Evolutionary conservation across 352 stramenopile species (phyloP).

Genomic region (Phytopythium aichiense): DNA sequence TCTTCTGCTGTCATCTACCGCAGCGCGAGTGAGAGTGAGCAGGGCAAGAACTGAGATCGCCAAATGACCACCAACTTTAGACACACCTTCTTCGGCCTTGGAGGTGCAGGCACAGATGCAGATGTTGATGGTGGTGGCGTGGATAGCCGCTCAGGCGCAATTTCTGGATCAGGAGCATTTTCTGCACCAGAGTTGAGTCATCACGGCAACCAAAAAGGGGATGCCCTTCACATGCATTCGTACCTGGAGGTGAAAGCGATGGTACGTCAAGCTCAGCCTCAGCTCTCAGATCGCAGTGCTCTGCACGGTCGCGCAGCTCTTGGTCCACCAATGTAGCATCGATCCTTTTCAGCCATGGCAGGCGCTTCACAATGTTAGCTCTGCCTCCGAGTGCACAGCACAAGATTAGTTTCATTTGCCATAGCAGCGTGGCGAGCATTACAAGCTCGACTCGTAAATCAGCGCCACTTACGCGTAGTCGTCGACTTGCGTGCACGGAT

Average conservation of each 20-base stretch:
- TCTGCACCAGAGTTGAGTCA: not conserved
- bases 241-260: not conserved
- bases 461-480: slow-evolving; percentile 39
- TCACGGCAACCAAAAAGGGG: not conserved
- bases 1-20: slow-evolving; percentile 43
- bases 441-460: not conserved
- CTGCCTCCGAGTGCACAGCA: slow-evolving; percentile 7
- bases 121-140: not conserved
- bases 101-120: not conserved
- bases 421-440: not conserved
- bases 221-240: not conserved
- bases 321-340: slow-evolving; percentile 43
- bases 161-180: not conserved
- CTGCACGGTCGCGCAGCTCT: slow-evolving; percentile 20
- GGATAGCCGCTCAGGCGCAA: not conserved
- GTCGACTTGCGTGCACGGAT: slow-evolving; percentile 51
- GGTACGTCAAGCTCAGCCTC: not conserved
- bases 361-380: slow-evolving; percentile 24
- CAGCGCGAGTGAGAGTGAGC: not conserved
- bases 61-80: not conserved
- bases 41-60: no score
- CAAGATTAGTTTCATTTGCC: not conserved
- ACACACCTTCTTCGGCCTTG: not conserved
- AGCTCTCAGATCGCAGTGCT: not conserved
- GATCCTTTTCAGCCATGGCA: slow-evolving; percentile 50